These are phyloP conservation scores for Phyllosticta ampelicida DNA, from an alignment of 2,329 filamentous ascomycete species.

Conservation along the genomic window DNA sequence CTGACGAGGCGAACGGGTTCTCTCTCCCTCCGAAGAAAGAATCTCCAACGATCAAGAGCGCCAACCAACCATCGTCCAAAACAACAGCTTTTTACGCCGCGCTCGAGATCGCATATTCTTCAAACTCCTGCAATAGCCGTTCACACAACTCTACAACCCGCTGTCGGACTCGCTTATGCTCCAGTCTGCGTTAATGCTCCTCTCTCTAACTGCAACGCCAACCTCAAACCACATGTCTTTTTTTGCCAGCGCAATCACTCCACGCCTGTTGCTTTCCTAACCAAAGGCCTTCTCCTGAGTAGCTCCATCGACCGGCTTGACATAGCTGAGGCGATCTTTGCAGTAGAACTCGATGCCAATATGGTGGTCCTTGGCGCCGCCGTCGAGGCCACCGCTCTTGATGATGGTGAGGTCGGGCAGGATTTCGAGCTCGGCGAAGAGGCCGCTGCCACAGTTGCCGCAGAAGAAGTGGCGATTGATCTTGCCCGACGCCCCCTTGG, in stretches of 20 bases:
- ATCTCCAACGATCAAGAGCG: too few relatives aligned
- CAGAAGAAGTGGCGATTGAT: slow-evolving; percentile 49
- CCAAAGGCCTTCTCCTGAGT: slow-evolving; percentile 35
- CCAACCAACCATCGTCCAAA: too few relatives aligned
- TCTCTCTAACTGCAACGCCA: not conserved
- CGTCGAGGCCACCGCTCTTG: slow-evolving; percentile 44
- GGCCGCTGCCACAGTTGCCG: slow-evolving; percentile 36
- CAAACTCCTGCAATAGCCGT: too few relatives aligned
- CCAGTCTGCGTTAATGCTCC: not conserved
- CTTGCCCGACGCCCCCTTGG: slow-evolving; percentile 40
- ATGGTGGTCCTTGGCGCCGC: slow-evolving; percentile 34
- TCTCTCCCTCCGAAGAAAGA: too few relatives aligned
- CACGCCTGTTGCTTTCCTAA: not conserved
- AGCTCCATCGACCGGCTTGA: slow-evolving; percentile 33
- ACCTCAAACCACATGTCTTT: not conserved
- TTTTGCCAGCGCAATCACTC: not conserved
- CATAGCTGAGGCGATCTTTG: slow-evolving; percentile 39
- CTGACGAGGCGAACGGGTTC: too few relatives aligned
- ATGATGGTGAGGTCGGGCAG: slow-evolving; percentile 41
- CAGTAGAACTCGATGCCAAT: slow-evolving; percentile 44
- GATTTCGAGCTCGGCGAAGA: slow-evolving; percentile 31
- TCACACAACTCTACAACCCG: too few relatives aligned
- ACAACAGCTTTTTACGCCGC: too few relatives aligned
- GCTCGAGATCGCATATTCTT: too few relatives aligned
- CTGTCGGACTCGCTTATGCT: not conserved